Base-by-base conservation (phyloP, 257 asterid genomes). In the Mitragyna speciosa region DNA sequence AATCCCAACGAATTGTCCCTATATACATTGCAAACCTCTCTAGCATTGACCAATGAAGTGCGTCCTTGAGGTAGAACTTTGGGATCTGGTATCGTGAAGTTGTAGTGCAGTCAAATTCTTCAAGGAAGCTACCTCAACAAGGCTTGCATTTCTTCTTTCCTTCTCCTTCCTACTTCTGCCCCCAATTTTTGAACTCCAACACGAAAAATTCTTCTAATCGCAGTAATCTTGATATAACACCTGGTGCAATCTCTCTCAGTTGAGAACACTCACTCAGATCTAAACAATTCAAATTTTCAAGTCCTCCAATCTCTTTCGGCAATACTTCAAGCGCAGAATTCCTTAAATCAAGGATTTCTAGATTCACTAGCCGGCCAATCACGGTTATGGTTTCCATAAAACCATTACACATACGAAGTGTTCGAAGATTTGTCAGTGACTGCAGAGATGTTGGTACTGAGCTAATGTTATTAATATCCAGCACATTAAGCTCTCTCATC, bases 201-300 rank as follows among this genome's bases (percentile, higher is more conserved):
- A 80, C 43, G 39, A 72, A 69, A 7, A 84, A 49, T 75, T 84
- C 87, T 63, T 84, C 78, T 69, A 83, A 76, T 36, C 59, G 51
- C 14, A 59, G 51, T 54, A 84, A 36, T 49, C 78, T 41, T 16
- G 80, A 76, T 24, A 84, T 11, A 36, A 64, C 77, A 75, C 79
- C 75, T 12, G 41, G 76, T 26, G 39, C 43, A 72, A 80, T 84
- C 36, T 36, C n/a, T 61, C 67, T 33, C 70, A 80, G 72, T 31
- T 28, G 0, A n/a, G 8, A 6, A 11, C 82, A 76, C 12, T 49
- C 68, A 54, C 77, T 59, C 61, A 84, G 49, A 76, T 80, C 84
- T 68, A 80, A 72, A 43, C 72, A 49, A 70, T 69, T 80, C 28
- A 80, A 75, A 14, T 80, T 45, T 54, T n/a, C 30, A 47, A 84